Base-by-base conservation (phyloP, 768 basidiomycete genomes). In the Phallus indusiatus region DNA sequence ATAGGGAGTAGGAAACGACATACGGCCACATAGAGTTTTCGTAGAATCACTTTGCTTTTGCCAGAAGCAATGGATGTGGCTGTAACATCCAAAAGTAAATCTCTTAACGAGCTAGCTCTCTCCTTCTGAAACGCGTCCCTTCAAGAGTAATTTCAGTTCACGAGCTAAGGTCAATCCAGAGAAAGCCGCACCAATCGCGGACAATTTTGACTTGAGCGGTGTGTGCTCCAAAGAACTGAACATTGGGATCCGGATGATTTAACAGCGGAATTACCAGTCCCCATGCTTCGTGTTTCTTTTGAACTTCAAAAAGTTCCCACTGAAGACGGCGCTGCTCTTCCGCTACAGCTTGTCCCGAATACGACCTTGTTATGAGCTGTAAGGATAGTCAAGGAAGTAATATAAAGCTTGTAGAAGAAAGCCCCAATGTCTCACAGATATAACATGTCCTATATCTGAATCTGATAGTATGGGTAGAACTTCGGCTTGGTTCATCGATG, bases 171-270 rank as follows among this genome's bases (percentile, higher is more conserved):
- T 20, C 28, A 42, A 28, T 22, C 55, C 1, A 11, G 6, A 51
- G 35, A 12, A n/a, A 1, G 34, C 60, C 74, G 36, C 47, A 94
- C 93, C 93, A 95, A 69, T 95, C 94, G 63, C 94, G 76, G 14
- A 88, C 84, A 63, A 95, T 91, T 79, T 97, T 97, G 62, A 94
- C 89, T 67, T 94, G 91, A 1, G 87, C 82, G 0, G 91, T 96
- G 65, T 96, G 94, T 5, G 94, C 93, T 1, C 93, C 92, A 67
- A 92, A 95, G 78, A 95, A 97, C 69, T 94, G 88, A 10, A 95
- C 90, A 66, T 91, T 91, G 55, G 78, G 78, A 70, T 94, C 87
- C 28, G 76, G 72, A 66, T 86, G 76, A 14, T 83, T 77, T 22
- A 93, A 72, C 62, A 94, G 78, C 0, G 90, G 90, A 36, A 88